phyloP scores from a whole-genome alignment of 2,329 filamentous ascomycete species.

The Microcera coccophila region DNA sequence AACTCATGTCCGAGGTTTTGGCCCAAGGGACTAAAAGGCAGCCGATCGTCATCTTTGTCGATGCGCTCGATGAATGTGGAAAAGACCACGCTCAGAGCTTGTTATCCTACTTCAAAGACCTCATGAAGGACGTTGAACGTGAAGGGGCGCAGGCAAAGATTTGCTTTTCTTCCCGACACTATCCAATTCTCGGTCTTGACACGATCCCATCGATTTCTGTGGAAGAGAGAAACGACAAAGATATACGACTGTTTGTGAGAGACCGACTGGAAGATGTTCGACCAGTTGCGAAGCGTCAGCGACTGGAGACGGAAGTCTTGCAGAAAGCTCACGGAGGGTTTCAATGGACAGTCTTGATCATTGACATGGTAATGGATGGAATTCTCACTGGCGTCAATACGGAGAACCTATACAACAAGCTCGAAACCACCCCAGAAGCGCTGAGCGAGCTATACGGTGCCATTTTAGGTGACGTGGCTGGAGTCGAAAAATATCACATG shows the following conservation, averaged over 20 bases:
- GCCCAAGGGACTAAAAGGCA: not conserved
- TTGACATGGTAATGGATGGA: not conserved
- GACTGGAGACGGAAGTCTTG: constrained; percentile 2
- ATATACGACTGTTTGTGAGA: constrained; percentile 1
- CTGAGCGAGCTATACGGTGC: not conserved
- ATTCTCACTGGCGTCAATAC: not conserved
- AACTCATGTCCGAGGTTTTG: constrained; percentile 1
- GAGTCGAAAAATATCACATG: not conserved
- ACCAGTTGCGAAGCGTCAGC: not conserved
- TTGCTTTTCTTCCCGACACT: constrained; percentile 6
- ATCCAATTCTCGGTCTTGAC: constrained; percentile 4
- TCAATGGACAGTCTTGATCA: constrained; percentile 5
- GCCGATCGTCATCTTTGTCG: constrained; percentile 3
- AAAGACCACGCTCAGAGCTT: not conserved
- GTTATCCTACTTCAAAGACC: constrained; percentile 1
- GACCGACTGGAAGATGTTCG: not conserved
- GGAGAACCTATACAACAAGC: not conserved
- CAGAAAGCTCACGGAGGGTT: constrained; percentile 4
- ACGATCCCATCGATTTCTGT: constrained; percentile 3
- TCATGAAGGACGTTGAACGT: constrained; percentile 1
- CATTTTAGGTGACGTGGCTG: not conserved
- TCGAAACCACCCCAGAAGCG: not conserved
- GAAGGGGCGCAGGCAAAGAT: not conserved
- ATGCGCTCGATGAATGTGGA: constrained; percentile 7
- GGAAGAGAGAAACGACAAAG: constrained; percentile 2